Evolutionary conservation across 2,329 filamentous ascomycete genomes (phyloP).

Genomic region (Basipetospora chlamydospora): DNA sequence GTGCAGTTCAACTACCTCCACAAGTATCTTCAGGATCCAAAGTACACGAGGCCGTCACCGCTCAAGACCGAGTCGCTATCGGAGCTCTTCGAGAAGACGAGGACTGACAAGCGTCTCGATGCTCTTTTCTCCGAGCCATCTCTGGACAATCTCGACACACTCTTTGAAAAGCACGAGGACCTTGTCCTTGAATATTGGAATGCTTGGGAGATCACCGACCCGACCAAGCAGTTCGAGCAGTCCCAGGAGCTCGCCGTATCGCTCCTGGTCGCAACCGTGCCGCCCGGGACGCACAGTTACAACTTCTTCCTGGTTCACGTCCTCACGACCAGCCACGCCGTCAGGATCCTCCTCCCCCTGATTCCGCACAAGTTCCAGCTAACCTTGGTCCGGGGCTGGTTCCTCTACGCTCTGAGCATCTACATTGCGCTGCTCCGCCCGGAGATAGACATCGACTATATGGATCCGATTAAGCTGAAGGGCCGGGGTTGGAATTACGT

Average conservation of each 20-base stretch:
- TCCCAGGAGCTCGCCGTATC: slow-evolving; percentile 49
- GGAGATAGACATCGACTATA: slow-evolving; percentile 48
- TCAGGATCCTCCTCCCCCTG: slow-evolving; percentile 70
- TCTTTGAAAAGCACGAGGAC: slow-evolving; percentile 56
- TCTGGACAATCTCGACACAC: slow-evolving; percentile 45
- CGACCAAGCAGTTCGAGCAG: slow-evolving; percentile 59
- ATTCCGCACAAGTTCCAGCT: slow-evolving; percentile 62
- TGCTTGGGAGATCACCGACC: slow-evolving; percentile 60
- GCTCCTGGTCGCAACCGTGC: slow-evolving; percentile 46
- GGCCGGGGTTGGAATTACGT: slow-evolving; percentile 66
- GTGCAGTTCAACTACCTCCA: slow-evolving; percentile 44
- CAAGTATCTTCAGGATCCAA: slow-evolving; percentile 56
- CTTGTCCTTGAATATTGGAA: slow-evolving; percentile 82
- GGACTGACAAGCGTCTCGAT: slow-evolving; percentile 55
- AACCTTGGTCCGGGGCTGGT: slow-evolving; percentile 71
- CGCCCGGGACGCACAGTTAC: slow-evolving; percentile 47
- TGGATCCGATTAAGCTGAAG: slow-evolving; percentile 43
- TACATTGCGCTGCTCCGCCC: slow-evolving; percentile 68
- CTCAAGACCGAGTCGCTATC: slow-evolving; percentile 48
- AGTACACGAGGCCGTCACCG: slow-evolving; percentile 51
- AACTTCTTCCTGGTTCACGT: slow-evolving; percentile 76
- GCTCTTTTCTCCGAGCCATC: slow-evolving; percentile 45
- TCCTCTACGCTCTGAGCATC: slow-evolving; percentile 64
- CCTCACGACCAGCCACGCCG: slow-evolving; percentile 73
- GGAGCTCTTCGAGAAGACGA: slow-evolving; percentile 57